These are phyloP conservation scores for Starmerella stigmatis DNA, from an alignment of 805 yeast genomes.

Conservation along the genomic window DNA sequence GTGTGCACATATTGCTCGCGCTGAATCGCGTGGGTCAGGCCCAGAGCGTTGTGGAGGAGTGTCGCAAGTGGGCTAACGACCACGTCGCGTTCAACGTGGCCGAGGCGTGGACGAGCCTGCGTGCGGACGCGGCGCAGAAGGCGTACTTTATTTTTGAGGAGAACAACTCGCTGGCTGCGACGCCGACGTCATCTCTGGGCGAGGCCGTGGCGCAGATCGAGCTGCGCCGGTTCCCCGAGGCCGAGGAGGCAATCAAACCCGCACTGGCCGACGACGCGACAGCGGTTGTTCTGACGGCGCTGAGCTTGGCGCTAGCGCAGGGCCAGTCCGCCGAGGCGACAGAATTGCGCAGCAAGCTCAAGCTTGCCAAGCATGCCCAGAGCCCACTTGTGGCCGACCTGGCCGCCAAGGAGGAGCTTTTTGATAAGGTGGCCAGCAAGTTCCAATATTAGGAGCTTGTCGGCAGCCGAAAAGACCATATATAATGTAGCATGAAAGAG, in stretches of 20 bases:
- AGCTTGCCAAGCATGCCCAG: slow-evolving; percentile 43
- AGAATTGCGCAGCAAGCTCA: slow-evolving; percentile 12
- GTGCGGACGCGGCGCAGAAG: slow-evolving; percentile 31
- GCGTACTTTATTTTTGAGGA: slow-evolving; percentile 54
- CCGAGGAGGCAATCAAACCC: slow-evolving; percentile 44
- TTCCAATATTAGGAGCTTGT: no score
- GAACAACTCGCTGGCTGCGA: slow-evolving; percentile 30
- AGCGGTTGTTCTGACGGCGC: slow-evolving; percentile 47
- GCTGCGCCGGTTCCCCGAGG: slow-evolving; percentile 72
- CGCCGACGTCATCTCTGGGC: slow-evolving; percentile 50
- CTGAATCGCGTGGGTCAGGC: slow-evolving; percentile 40
- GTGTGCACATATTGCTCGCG: slow-evolving; percentile 33
- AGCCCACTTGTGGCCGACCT: slow-evolving; percentile 44
- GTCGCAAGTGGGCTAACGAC: slow-evolving; percentile 51
- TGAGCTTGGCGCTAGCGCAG: slow-evolving; percentile 49
- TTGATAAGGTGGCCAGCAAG: slow-evolving; percentile 48
- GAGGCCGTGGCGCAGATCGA: slow-evolving; percentile 68
- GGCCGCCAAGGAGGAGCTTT: slow-evolving; percentile 49
- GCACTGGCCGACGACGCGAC: slow-evolving; percentile 33
- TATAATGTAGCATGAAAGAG: no score
- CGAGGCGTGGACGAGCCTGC: slow-evolving; percentile 59
- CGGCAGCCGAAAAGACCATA: no score
- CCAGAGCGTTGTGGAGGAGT: slow-evolving; percentile 36
- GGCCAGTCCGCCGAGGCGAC: slow-evolving; percentile 30
- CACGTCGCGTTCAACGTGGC: slow-evolving; percentile 66